These are phyloP conservation scores for Neostapfia colusana DNA, from an alignment of 176 grass and related monocot genomes.

Conservation along the genomic window DNA sequence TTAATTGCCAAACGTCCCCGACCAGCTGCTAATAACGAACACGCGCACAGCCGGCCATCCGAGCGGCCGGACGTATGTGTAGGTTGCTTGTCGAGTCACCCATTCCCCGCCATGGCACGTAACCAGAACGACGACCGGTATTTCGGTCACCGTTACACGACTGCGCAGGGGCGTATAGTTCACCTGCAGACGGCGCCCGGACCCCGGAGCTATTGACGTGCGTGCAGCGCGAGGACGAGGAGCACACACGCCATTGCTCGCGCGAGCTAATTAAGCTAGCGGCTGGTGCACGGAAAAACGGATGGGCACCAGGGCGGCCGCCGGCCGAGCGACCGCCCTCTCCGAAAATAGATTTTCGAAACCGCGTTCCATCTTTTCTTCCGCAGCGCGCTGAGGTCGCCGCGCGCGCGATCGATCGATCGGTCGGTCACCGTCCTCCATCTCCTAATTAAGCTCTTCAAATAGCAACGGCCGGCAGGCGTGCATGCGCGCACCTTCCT, in stretches of 20 bases:
- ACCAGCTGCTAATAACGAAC: too few relatives aligned
- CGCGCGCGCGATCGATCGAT: not conserved
- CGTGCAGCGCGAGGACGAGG: not conserved
- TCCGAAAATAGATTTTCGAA: not conserved
- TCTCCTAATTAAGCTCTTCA: not conserved
- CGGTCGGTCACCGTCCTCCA: slow-evolving; percentile 15
- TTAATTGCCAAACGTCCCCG: not conserved
- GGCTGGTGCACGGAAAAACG: not conserved
- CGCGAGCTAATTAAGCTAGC: not conserved
- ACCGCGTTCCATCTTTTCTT: slow-evolving; percentile 5
- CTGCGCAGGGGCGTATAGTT: not conserved
- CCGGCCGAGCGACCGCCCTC: slow-evolving; percentile 18
- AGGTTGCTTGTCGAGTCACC: not conserved
- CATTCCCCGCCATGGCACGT: not conserved
- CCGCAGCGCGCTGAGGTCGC: not conserved
- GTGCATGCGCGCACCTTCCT: too few relatives aligned
- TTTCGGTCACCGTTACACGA: not conserved
- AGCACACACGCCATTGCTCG: not conserved
- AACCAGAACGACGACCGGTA: not conserved
- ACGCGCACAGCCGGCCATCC: too few relatives aligned
- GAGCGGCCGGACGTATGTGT: too few relatives aligned
- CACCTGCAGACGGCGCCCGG: not conserved
- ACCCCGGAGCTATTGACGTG: not conserved
- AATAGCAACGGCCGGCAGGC: not conserved
- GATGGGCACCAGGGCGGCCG: slow-evolving; percentile 26